phyloP scores from a whole-genome alignment of 2,329 filamentous ascomycete species.

The Tolypocladium album region DNA sequence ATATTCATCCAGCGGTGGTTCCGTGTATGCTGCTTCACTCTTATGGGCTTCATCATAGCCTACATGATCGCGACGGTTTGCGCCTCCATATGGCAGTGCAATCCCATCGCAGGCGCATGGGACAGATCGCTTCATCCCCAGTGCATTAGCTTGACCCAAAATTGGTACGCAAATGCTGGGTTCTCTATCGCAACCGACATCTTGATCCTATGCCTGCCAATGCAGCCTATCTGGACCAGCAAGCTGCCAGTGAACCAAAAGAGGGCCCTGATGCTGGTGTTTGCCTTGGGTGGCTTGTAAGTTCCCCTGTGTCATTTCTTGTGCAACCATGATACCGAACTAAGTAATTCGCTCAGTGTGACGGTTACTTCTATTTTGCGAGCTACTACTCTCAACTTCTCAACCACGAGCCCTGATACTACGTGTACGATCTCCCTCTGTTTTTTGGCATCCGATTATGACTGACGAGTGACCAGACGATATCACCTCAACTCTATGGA shows the following conservation, averaged over 20 bases:
- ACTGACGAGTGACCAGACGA: constrained; percentile 12
- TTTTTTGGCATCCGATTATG: too few species aligned
- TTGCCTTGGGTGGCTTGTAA: constrained; percentile 31
- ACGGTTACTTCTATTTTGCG: constrained; percentile 31
- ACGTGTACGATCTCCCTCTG: constrained; percentile 17
- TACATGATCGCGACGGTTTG: constrained; percentile 34
- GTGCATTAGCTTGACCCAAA: constrained; percentile 33
- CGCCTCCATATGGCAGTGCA: constrained; percentile 39
- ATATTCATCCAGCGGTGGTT: constrained; percentile 40
- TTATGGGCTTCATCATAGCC: constrained; percentile 30
- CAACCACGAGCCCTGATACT: constrained; percentile 24
- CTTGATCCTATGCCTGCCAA: constrained; percentile 33
- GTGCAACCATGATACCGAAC: neutral
- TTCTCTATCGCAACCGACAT: constrained; percentile 36
- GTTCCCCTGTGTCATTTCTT: constrained; percentile 7
- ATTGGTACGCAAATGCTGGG: constrained; percentile 39
- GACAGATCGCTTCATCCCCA: constrained; percentile 26
- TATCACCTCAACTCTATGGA: constrained; percentile 26
- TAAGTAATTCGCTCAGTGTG: constrained; percentile 11
- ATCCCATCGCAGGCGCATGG: constrained; percentile 34
- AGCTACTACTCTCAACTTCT: constrained; percentile 26
- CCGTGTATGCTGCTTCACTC: constrained; percentile 26
- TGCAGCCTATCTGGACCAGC: constrained; percentile 33
- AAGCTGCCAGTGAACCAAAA: constrained; percentile 30
- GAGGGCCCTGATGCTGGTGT: constrained; percentile 28